A percentile compares a stretch with the other conserved stretches of the same genome.
Conservation (phyloP, 2,329 filamentous ascomycete species). For the Sclerotinia glacialis region DNA sequence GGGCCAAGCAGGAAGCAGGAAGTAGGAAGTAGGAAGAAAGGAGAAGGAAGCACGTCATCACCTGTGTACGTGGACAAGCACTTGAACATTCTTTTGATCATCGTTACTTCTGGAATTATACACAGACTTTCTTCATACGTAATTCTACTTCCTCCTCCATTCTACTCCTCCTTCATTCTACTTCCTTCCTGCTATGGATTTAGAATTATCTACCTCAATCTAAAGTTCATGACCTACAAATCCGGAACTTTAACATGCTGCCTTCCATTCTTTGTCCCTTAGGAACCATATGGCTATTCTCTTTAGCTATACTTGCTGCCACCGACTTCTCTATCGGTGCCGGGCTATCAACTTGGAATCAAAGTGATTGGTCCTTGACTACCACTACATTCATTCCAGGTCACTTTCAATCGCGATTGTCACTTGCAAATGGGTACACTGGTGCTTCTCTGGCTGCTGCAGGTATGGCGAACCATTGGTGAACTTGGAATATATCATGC, state of each 20-base stretch:
- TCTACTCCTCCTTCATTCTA: too few species aligned
- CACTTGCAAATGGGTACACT: slow-evolving; percentile 38
- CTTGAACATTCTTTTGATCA: not conserved
- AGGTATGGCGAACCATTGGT: not conserved
- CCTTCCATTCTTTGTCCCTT: not conserved
- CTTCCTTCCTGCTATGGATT: not conserved
- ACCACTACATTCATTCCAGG: slow-evolving; percentile 33
- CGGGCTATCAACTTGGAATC: slow-evolving; percentile 34
- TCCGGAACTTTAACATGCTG: not conserved
- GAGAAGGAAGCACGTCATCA: not conserved
- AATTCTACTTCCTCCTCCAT: not conserved
- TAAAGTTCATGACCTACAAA: not conserved
- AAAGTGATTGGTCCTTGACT: slow-evolving; percentile 37
- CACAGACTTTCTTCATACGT: not conserved
- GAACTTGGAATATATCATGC: not conserved
- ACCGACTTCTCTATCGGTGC: slow-evolving; percentile 35
- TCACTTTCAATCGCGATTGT: slow-evolving; percentile 38
- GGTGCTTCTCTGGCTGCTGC: not conserved
- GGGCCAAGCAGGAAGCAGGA: too few species aligned
- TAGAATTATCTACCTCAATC: not conserved
- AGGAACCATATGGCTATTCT: not conserved
- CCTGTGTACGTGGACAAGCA: not conserved
- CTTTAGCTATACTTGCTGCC: not conserved
- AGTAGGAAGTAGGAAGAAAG: not conserved
- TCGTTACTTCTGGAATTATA: not conserved